Conservation (phyloP, 2,329 filamentous ascomycete genomes). For the Diaporthe australafricana region DNA sequence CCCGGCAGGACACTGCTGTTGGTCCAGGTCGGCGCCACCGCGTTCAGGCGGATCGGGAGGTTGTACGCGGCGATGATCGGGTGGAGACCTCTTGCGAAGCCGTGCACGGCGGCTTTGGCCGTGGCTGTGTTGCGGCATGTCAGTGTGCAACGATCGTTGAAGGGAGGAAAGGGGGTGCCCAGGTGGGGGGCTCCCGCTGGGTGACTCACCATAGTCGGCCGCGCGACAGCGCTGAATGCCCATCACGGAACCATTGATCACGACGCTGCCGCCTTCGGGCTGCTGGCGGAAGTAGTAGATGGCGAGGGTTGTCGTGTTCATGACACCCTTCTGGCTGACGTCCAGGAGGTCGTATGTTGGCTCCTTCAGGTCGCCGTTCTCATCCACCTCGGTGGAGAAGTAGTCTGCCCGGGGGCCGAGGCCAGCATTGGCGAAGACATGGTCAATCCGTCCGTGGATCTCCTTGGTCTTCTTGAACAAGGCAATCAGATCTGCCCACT, state of each 20-base stretch:
- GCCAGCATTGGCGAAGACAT: constrained; percentile 78
- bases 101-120: constrained; percentile 66
- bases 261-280: constrained; percentile 61
- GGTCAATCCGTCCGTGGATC: constrained; percentile 80
- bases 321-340: constrained; percentile 60
- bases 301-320: constrained; percentile 62
- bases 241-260: constrained; percentile 63
- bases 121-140: constrained; percentile 48
- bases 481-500: constrained; percentile 60
- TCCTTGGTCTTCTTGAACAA: constrained; percentile 64
- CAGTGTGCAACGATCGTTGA: constrained; percentile 33
- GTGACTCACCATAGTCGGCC: constrained; percentile 60
- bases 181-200: too few species aligned
- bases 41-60: constrained; percentile 66
- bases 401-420: constrained; percentile 60
- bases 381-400: constrained; percentile 58
- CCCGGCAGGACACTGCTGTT: constrained; percentile 58
- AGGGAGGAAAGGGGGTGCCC: too few species aligned
- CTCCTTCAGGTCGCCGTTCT: constrained; percentile 59
- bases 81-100: constrained; percentile 61
- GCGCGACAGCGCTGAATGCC: constrained; percentile 62
- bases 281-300: constrained; percentile 63
- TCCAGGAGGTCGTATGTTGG: constrained; percentile 57
- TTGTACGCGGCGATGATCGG: constrained; percentile 49
- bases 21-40: constrained; percentile 67